Conservation (phyloP, 2,329 filamentous ascomycete species). For the Cryphonectria japonica region DNA sequence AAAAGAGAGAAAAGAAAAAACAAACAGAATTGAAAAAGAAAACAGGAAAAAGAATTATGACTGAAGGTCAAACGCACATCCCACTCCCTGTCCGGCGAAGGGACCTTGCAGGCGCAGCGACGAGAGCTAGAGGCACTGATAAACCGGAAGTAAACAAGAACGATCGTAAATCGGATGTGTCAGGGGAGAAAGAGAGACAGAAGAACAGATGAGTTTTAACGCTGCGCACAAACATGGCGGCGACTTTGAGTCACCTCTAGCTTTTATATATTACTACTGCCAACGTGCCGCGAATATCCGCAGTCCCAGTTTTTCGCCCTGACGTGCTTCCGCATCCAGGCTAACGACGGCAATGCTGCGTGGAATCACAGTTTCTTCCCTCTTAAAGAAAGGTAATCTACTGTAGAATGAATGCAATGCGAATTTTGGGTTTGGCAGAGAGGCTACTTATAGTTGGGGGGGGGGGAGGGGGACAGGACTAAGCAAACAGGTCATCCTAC, state of each 20-base stretch:
- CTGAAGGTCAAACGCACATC: neutral
- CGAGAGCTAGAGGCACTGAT: neutral
- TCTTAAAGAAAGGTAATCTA: neutral
- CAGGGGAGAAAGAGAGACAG: neutral
- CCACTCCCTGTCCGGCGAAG: neutral
- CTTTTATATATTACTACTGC: neutral
- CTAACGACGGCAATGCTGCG: neutral
- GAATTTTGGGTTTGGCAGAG: neutral
- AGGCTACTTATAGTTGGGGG: neutral
- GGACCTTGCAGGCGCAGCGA: neutral
- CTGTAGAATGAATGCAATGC: neutral
- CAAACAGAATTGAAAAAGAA: neutral
- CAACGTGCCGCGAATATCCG: slow-evolving; percentile 1
- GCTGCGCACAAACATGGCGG: neutral
- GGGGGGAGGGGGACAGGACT: neutral
- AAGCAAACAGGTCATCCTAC: neutral
- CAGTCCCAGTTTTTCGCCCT: neutral
- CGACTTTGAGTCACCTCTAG: neutral
- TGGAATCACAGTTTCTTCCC: neutral
- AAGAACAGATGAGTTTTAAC: neutral
- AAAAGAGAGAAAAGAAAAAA: neutral
- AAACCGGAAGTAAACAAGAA: neutral
- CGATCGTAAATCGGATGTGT: neutral
- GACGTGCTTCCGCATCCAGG: neutral
- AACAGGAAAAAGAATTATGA: neutral